Evolutionary conservation across 441 rosid species (phyloP).

Genomic region (Hura crepitans): DNA sequence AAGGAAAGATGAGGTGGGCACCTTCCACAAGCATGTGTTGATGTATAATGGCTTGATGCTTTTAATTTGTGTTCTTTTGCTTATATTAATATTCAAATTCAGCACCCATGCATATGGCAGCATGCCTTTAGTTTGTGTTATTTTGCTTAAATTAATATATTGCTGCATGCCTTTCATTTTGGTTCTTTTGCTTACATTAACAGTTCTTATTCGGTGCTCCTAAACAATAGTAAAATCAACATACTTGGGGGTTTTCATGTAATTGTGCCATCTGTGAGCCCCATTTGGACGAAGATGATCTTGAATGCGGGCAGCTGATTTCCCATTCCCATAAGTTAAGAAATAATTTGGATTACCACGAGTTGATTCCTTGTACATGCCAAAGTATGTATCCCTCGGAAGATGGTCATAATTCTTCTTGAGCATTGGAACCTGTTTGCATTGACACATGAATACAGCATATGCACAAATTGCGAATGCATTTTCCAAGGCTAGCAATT

Average conservation of each 20-base stretch:
- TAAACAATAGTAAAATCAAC: conserved; percentile 5
- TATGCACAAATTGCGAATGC: neutral
- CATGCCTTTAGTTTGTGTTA: neutral
- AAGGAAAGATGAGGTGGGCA: neutral
- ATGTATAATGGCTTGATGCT: neutral
- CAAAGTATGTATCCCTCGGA: conserved; percentile 71
- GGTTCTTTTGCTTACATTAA: neutral
- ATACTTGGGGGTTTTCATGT: conserved; percentile 76
- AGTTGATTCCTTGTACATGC: conserved; percentile 76
- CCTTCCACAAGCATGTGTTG: neutral
- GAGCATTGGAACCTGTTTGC: conserved; percentile 74
- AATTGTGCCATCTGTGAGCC: conserved; percentile 97
- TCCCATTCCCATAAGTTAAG: conserved; percentile 87
- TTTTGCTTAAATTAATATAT: neutral
- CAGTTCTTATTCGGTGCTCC: neutral
- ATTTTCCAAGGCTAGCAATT: neutral
- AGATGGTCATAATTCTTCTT: conserved; percentile 92
- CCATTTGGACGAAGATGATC: conserved; percentile 93
- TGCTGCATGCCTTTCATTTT: neutral
- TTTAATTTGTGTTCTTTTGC: neutral
- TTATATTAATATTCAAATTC: neutral
- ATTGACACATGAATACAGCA: conserved; percentile 10
- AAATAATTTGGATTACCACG: conserved; percentile 89
- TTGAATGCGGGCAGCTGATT: conserved; percentile 85
- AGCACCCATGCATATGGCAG: neutral